phyloP scores from a whole-genome alignment of 2,329 filamentous ascomycete genomes.

The Parafenestella ontariensis region DNA sequence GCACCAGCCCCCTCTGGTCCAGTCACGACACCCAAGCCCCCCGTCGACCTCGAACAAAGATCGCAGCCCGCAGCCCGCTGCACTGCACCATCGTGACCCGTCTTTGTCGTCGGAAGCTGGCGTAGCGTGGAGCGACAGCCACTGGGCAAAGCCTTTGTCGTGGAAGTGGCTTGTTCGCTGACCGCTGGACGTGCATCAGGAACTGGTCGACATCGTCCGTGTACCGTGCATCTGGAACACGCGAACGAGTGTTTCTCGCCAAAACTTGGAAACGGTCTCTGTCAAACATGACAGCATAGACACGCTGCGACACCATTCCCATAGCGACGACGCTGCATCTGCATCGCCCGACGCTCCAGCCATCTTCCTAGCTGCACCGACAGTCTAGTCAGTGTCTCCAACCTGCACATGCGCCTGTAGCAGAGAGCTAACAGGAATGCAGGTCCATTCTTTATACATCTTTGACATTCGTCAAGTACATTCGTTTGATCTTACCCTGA shows the following conservation, averaged over 20 bases:
- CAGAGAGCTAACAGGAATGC: slow-evolving; percentile 22
- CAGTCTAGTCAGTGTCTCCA: slow-evolving; percentile 45
- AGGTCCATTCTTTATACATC: slow-evolving; percentile 48
- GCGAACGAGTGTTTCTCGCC: slow-evolving; percentile 23
- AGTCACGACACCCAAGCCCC: slow-evolving; percentile 30
- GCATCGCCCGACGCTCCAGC: slow-evolving; percentile 31
- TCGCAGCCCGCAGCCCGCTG: slow-evolving; percentile 13
- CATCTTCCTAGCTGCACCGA: slow-evolving; percentile 41
- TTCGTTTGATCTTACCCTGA: slow-evolving; percentile 57
- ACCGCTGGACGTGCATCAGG: slow-evolving; percentile 23
- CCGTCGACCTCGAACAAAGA: slow-evolving; percentile 34
- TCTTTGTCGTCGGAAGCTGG: slow-evolving; percentile 11
- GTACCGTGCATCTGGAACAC: slow-evolving; percentile 26
- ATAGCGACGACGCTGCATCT: slow-evolving; percentile 33
- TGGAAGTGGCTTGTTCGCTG: slow-evolving; percentile 16
- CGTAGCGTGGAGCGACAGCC: slow-evolving; percentile 6
- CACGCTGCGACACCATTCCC: slow-evolving; percentile 24
- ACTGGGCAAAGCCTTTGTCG: slow-evolving; percentile 22
- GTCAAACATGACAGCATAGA: slow-evolving; percentile 48
- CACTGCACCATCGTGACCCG: slow-evolving; percentile 6
- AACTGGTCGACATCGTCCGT: slow-evolving; percentile 21
- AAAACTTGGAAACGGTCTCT: slow-evolving; percentile 25
- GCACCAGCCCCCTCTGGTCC: slow-evolving; percentile 17
- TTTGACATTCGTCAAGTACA: slow-evolving; percentile 58
- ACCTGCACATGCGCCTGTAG: background rate